Base-by-base conservation (phyloP, 495 filamentous ascomycete genomes). In the Penicillium turbatum region DNA sequence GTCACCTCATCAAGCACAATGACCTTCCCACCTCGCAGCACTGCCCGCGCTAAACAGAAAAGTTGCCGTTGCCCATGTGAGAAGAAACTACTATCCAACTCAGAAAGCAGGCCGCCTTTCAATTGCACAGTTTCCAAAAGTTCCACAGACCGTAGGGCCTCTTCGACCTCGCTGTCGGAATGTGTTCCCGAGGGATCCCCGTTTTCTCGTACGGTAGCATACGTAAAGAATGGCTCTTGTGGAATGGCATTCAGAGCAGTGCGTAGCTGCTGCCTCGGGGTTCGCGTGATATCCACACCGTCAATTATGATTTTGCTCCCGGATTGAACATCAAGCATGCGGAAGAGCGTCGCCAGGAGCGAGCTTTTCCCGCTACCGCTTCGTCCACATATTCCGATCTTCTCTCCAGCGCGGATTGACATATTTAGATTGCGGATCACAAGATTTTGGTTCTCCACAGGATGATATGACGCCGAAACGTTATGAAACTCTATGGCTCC, bases 1-100 rank as follows among this genome's bases (percentile, higher is more conserved):
- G 74, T 79, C 0, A 72, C 68, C 52, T 80, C 76, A 53, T 80
- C 77, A 36, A 79, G 59, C 13, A 78, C 63, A 21, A 80, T 31
- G 29, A 80, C 63, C 16, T 42, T 44, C 29, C 60, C 61, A 7
- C 51, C 41, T 21, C 62, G 64, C 48, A 57, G 64, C 12, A 68
- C 21, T 1, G 77, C 75, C 24, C 78, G 55, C 0, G 75, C 76
- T 0, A 81, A 63, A 52, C 71, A 72, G 52, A 79, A 76, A 0
- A 79, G 62, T 57, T 79, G 77, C 19, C 65, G 62, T 48, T 81
- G 72, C 3, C 78, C 78, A 40, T 78, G 57, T 17, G 66, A 64
- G 40, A 80, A 60, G 8, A 68, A 53, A 9, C 69, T 63, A 6
- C 57, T 64, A 8, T 74, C 65, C 43, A 78, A 55, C 4, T 69